Conservation (phyloP, 2,329 filamentous ascomycete genomes). For the Dactylonectria estremocensis region DNA sequence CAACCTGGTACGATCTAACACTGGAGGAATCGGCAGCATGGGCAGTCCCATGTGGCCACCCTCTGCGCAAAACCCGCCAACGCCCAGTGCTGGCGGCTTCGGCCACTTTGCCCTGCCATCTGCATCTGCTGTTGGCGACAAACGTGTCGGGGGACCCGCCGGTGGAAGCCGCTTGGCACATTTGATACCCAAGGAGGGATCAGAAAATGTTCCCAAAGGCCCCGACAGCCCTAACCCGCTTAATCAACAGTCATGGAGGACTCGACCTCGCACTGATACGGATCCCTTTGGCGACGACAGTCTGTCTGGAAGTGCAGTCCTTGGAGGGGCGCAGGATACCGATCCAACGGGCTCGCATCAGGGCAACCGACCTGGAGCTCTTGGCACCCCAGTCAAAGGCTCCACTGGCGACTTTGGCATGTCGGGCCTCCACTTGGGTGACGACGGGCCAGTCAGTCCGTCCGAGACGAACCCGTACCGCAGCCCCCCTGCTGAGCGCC, state of each 20-base stretch:
- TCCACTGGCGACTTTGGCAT: constrained; percentile 74
- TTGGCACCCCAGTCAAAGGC: constrained; percentile 70
- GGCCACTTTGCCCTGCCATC: constrained; percentile 85
- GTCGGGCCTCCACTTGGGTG: constrained; percentile 71
- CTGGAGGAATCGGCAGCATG: constrained; percentile 63
- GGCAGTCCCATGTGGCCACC: constrained; percentile 61
- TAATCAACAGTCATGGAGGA: constrained; percentile 67
- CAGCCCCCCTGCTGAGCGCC: constrained; percentile 85
- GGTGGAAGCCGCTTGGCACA: constrained; percentile 90
- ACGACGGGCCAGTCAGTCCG: constrained; percentile 85
- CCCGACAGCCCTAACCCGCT: constrained; percentile 63
- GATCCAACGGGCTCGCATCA: constrained; percentile 58
- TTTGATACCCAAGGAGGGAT: constrained; percentile 83
- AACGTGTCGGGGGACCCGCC: constrained; percentile 78
- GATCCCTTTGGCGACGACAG: constrained; percentile 82
- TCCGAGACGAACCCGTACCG: constrained; percentile 97
- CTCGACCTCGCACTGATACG: constrained; percentile 78
- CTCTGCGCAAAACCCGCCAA: constrained; percentile 64
- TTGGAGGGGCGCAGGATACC: constrained; percentile 82
- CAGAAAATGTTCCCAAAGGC: constrained; percentile 73
- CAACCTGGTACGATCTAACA: constrained; percentile 69
- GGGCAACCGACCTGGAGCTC: constrained; percentile 56
- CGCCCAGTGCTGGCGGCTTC: constrained; percentile 84
- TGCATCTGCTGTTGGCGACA: constrained; percentile 75
- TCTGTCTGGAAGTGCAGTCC: constrained; percentile 78